Conservation (phyloP, 2,329 filamentous ascomycete genomes). For the Endocalyx cinctus region DNA sequence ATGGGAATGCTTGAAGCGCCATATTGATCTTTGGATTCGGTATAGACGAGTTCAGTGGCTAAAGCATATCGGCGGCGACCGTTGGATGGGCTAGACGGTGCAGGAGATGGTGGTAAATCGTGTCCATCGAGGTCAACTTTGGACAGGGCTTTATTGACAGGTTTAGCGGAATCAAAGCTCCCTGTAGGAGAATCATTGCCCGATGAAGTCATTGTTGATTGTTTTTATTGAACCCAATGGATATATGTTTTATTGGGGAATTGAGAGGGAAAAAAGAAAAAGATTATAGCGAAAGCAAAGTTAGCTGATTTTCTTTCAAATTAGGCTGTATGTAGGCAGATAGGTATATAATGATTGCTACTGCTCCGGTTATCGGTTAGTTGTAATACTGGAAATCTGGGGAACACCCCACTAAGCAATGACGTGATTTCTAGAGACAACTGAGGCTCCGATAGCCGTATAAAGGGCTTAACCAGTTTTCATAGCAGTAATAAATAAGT, state of each 20-base stretch:
- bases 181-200: too few relatives aligned
- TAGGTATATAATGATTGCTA: background rate
- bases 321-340: slow-evolving; percentile 1
- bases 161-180: slow-evolving; percentile 32
- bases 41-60: slow-evolving; percentile 94
- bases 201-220: too few relatives aligned
- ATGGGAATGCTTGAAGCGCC: slow-evolving; percentile 94
- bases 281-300: too few relatives aligned
- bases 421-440: slow-evolving; percentile 25
- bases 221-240: too few relatives aligned
- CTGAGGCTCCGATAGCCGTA: too few relatives aligned
- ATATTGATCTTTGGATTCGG: slow-evolving; percentile 94
- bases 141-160: slow-evolving; percentile 48
- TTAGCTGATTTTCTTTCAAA: too few relatives aligned
- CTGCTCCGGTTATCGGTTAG: slow-evolving; percentile 25
- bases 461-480: slow-evolving; percentile 10
- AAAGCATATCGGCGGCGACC: slow-evolving; percentile 82
- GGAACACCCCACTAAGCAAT: slow-evolving; percentile 19
- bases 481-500: slow-evolving; percentile 1
- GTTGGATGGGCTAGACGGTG: slow-evolving; percentile 82
- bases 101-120: slow-evolving; percentile 83
- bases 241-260: too few relatives aligned
- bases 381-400: slow-evolving; percentile 16
- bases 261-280: too few relatives aligned
- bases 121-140: slow-evolving; percentile 78